These are phyloP conservation scores for Soucietia sequanensis DNA, from an alignment of 805 yeast genomes.

Conservation along the genomic window DNA sequence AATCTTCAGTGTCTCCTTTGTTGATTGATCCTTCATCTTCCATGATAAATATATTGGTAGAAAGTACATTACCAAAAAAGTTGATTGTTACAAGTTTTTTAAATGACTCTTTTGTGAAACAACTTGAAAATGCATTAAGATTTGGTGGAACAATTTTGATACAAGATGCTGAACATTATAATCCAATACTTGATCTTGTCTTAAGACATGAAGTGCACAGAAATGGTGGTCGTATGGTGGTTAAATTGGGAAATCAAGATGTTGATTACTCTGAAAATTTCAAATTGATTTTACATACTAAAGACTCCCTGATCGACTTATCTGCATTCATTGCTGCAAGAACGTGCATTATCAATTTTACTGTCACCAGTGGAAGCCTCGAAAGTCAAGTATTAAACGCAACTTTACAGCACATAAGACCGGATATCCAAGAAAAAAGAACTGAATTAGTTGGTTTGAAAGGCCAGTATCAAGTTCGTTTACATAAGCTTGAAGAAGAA, in stretches of 20 bases:
- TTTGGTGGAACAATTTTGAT: slow-evolving; percentile 78
- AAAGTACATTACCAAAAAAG: slow-evolving; percentile 27
- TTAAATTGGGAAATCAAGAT: slow-evolving; percentile 59
- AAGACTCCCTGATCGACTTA: slow-evolving; percentile 48
- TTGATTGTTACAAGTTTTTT: slow-evolving; percentile 66
- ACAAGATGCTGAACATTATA: slow-evolving; percentile 76
- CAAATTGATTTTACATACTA: slow-evolving; percentile 57
- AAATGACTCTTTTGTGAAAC: slow-evolving; percentile 63
- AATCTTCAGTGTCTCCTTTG: slow-evolving; percentile 44
- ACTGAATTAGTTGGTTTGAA: slow-evolving; percentile 52
- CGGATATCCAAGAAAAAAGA: slow-evolving; percentile 65
- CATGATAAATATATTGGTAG: slow-evolving; percentile 40
- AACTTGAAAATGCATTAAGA: slow-evolving; percentile 74
- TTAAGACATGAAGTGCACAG: slow-evolving; percentile 58
- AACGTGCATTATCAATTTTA: slow-evolving; percentile 64
- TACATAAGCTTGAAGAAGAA: slow-evolving; percentile 56
- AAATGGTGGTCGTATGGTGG: slow-evolving; percentile 68
- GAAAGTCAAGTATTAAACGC: slow-evolving; percentile 61
- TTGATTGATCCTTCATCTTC: slow-evolving; percentile 72
- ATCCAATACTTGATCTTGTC: slow-evolving; percentile 68
- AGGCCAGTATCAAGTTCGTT: slow-evolving; percentile 54
- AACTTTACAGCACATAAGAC: slow-evolving; percentile 53
- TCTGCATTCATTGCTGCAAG: slow-evolving; percentile 61
- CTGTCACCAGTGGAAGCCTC: slow-evolving; percentile 66
- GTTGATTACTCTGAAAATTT: slow-evolving; percentile 70